Evolutionary conservation across 257 asterid genomes (phyloP).

Genomic region (Perilla frutescens): DNA sequence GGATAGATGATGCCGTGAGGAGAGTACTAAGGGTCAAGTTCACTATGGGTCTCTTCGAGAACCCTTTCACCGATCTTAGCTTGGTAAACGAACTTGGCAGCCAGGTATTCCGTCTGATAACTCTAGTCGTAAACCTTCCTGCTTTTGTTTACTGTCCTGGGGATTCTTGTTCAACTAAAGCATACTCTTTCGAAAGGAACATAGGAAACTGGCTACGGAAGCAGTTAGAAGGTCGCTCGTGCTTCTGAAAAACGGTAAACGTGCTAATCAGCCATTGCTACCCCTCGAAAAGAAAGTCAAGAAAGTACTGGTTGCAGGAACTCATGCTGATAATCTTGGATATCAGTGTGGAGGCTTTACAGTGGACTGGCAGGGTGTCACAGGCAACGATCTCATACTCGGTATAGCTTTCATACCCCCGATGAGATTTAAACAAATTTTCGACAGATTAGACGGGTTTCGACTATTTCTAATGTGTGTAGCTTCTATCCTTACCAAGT

Average conservation of each 20-base stretch:
- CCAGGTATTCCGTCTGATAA: constrained; percentile 35
- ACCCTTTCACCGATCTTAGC: constrained; percentile 46
- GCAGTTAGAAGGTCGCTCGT: constrained; percentile 72
- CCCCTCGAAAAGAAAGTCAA: constrained; percentile 55
- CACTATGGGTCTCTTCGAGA: constrained; percentile 53
- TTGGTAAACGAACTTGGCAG: constrained; percentile 46
- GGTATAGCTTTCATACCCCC: constrained; percentile 39
- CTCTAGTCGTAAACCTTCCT: not conserved
- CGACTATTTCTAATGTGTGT: not conserved
- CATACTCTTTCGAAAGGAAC: constrained; percentile 46
- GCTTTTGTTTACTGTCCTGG: not conserved
- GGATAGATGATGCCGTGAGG: constrained; percentile 47
- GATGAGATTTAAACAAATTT: not conserved
- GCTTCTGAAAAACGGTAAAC: constrained; percentile 62
- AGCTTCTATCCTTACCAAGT: not conserved
- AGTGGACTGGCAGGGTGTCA: constrained; percentile 64
- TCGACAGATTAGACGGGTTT: not conserved
- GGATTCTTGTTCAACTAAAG: not conserved
- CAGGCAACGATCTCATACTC: constrained; percentile 55
- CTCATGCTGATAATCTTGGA: constrained; percentile 67
- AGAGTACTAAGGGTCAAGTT: constrained; percentile 52
- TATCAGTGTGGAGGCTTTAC: constrained; percentile 76
- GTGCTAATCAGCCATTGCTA: constrained; percentile 41
- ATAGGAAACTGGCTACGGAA: constrained; percentile 63
- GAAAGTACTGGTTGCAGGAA: constrained; percentile 61